These are phyloP conservation scores for Aureobasidium sp. DNA, from an alignment of 2,329 filamentous ascomycete genomes.

Conservation along the genomic window DNA sequence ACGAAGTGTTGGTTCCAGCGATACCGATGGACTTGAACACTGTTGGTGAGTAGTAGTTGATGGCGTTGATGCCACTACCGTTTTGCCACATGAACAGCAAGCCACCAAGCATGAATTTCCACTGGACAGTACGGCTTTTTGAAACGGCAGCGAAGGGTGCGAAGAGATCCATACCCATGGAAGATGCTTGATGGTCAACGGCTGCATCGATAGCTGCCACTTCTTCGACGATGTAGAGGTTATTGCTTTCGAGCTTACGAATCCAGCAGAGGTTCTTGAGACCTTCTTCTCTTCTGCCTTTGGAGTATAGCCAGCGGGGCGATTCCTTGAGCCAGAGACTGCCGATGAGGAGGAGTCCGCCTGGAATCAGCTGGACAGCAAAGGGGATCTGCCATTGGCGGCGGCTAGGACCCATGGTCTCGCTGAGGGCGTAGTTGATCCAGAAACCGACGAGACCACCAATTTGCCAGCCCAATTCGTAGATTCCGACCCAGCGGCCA, in stretches of 20 bases:
- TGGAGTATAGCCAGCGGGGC: conserved; percentile 38
- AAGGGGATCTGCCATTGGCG: conserved; percentile 45
- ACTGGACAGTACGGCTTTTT: conserved; percentile 51
- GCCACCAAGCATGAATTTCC: conserved; percentile 64
- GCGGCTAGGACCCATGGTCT: conserved; percentile 36
- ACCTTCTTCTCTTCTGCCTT: conserved; percentile 34
- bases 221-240: conserved; percentile 67
- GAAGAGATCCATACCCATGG: conserved; percentile 66
- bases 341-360: conserved; percentile 46
- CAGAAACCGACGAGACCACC: conserved; percentile 44
- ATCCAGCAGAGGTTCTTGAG: conserved; percentile 51
- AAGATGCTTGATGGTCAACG: conserved; percentile 53
- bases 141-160: conserved; percentile 56
- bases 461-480: conserved; percentile 49
- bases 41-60: conserved; percentile 66
- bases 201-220: conserved; percentile 62
- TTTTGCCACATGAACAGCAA: conserved; percentile 77
- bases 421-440: conserved; percentile 40
- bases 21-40: conserved; percentile 61
- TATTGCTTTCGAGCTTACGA: conserved; percentile 46
- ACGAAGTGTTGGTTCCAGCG: conserved; percentile 48
- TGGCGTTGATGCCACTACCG: conserved; percentile 65
- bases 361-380: conserved; percentile 59
- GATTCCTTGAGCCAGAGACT: conserved; percentile 37
- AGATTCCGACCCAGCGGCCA: conserved; percentile 51